Percentiles rank a stretch among this genome's conserved stretches.
phyloP scores from a whole-genome alignment of 2,329 filamentous ascomycete species.

The Cladosporium sp. region DNA sequence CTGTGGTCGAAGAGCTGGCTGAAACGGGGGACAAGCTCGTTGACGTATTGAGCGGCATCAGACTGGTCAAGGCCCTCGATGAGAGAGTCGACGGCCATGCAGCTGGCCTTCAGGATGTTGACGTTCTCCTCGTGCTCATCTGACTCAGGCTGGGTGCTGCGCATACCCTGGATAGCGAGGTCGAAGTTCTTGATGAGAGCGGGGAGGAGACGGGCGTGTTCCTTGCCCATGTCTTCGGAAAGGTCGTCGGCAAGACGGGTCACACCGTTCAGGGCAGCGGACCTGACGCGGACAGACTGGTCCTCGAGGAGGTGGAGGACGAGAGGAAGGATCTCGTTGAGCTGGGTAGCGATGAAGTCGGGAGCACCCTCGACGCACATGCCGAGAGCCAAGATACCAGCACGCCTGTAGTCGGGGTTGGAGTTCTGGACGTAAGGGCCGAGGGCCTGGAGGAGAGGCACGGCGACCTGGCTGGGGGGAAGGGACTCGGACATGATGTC shows the following conservation, averaged over 20 bases:
- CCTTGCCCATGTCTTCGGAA: conserved; percentile 79
- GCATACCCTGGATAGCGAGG: conserved; percentile 64
- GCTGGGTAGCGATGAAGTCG: conserved; percentile 93
- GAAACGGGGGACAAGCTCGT: conserved; percentile 78
- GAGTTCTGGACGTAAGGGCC: conserved; percentile 71
- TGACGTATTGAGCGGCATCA: conserved; percentile 76
- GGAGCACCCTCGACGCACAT: conserved; percentile 95
- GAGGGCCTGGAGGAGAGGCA: conserved; percentile 83
- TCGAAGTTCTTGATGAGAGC: conserved; percentile 85
- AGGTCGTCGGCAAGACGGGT: conserved; percentile 91
- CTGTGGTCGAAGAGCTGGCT: conserved; percentile 78
- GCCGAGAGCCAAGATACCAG: conserved; percentile 85
- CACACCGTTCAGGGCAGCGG: conserved; percentile 80
- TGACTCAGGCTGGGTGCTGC: conserved; percentile 42
- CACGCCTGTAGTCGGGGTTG: conserved; percentile 76
- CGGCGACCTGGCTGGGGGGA: conserved; percentile 88
- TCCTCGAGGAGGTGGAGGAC: conserved; percentile 82
- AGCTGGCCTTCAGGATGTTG: conserved; percentile 83
- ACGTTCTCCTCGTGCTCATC: conserved; percentile 67
- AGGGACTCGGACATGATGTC: conserved; percentile 85
- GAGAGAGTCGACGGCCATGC: conserved; percentile 85
- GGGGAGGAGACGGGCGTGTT: conserved; percentile 80
- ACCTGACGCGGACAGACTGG: conserved; percentile 75
- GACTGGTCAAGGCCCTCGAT: conserved; percentile 79
- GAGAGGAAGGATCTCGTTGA: conserved; percentile 78